These are phyloP conservation scores for Larix kaempferi DNA, from an alignment of 75 land plant genomes.

Conservation along the genomic window DNA sequence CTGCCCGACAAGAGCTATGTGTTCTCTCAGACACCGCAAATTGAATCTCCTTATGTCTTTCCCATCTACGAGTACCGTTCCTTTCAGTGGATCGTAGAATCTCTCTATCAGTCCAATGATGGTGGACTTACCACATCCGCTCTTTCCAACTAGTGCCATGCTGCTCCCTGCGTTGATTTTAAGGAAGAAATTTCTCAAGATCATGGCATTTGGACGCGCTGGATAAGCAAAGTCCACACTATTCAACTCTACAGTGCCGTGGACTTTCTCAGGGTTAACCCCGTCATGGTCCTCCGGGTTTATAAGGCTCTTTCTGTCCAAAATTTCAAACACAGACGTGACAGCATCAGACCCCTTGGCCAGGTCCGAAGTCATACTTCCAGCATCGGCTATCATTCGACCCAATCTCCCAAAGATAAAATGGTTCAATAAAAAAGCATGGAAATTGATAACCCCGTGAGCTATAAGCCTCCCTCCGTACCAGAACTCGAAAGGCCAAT, in stretches of 20 bases:
- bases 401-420: conserved; percentile 65
- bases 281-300: conserved; percentile 21
- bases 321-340: conserved; percentile 51
- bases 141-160: conserved; percentile 68
- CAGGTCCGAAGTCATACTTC: conserved; percentile 74
- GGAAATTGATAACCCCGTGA: conserved; percentile 32
- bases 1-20: conserved; percentile 66
- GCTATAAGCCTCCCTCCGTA: conserved; percentile 59
- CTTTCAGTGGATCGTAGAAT: conserved; percentile 58
- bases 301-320: conserved; percentile 46
- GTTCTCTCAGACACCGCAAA: conserved; percentile 39
- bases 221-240: conserved; percentile 80
- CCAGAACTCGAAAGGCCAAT: conserved; percentile 76
- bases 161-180: conserved; percentile 51
- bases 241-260: conserved; percentile 44
- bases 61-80: conserved; percentile 55
- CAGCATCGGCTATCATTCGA: conserved; percentile 73
- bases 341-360: conserved; percentile 61
- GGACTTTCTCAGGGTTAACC: conserved; percentile 8
- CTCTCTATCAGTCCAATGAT: conserved; percentile 68
- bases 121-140: conserved; percentile 77
- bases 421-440: conserved; percentile 56
- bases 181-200: conserved; percentile 43
- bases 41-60: conserved; percentile 44
- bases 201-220: conserved; percentile 40